A percentile compares a stretch with the other conserved stretches of the same genome.
phyloP scores from a whole-genome alignment of 2,329 filamentous ascomycete species.

The Monilinia fructigena region DNA sequence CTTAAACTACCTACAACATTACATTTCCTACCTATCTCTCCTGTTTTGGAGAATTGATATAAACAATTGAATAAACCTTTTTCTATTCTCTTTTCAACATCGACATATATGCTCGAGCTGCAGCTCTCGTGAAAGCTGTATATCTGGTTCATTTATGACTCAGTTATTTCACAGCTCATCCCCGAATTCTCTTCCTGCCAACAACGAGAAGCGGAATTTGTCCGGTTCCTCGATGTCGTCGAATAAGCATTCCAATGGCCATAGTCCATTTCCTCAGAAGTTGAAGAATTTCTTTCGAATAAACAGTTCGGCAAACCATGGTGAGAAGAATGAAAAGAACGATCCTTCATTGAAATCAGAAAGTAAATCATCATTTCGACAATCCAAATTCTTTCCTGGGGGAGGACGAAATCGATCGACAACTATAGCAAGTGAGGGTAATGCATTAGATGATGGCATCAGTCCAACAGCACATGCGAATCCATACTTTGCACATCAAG shows the following conservation, averaged over 20 bases:
- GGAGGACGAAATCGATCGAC: constrained; percentile 85
- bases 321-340: constrained; percentile 44
- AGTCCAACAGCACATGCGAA: constrained; percentile 94
- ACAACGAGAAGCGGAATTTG: constrained; percentile 40
- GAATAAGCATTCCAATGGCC: constrained; percentile 53
- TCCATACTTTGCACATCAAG: constrained; percentile 96
- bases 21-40: neutral
- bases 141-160: constrained; percentile 34
- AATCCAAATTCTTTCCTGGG: constrained; percentile 84
- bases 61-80: neutral
- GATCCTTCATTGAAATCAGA: constrained; percentile 41
- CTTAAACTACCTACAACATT: neutral
- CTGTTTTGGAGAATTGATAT: neutral
- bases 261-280: constrained; percentile 64
- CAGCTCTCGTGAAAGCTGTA: constrained; percentile 38
- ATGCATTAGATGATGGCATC: constrained; percentile 81
- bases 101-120: constrained; percentile 27
- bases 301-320: constrained; percentile 47
- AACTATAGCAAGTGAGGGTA: constrained; percentile 90
- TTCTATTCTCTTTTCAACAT: neutral
- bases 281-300: constrained; percentile 72
- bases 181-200: constrained; percentile 30
- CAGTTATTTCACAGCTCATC: constrained; percentile 36
- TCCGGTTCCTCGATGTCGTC: constrained; percentile 42
- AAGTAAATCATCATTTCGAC: constrained; percentile 61